Evolutionary conservation across 305 asterid genomes (phyloP), one percentile per base, ranked within the genome.

Genomic region (Fraxinus sp.): DNA sequence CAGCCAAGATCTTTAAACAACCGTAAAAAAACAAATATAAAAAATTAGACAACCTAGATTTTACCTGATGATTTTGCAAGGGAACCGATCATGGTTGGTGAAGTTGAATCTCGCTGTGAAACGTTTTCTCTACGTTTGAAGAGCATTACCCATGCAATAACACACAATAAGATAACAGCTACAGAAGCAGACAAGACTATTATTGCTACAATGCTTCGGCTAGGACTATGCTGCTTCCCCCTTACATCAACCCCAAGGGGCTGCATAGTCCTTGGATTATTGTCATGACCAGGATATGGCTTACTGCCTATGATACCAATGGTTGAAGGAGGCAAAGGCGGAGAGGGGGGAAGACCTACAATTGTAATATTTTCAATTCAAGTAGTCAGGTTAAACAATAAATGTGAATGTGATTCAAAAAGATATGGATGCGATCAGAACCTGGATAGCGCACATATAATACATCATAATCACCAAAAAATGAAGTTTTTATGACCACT

Each of bases 401-500:
- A 73, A 79, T 39, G 41, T 5, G 70, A 64, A 77, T 22, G 36
- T 46, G 68, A 55, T 64, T 43, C 43, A 57, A 62, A 28, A 81
- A 82, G 37, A 80, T 18, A 64, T 77, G 83, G 80, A 18, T 80
- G 43, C 43, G 62, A 81, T 20, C 16, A 46, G 73, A 83, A 96
- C 98, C 98, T 91, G 99, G 98, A 79, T 97, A 97, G 74, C 84
- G 93, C 75, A 97, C 98, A 86, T 93, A 95, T 32, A 97, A 84
- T 8, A 97, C 96, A 80, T 93, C 96, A 41, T 92, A 95, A 85
- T 89, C 95, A 78, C 98, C 98, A 84, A 97, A 97, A 11, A 86
- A 72, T 1, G 97, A 89, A 81, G 90, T 36, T 4, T 89, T 90
- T 87, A 93, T 92, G 80, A 66, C 79, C 83, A 97, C 95, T 85